These are phyloP conservation scores for Ashbya aceris DNA, from an alignment of 1,139 yeast genomes.

Conservation along the genomic window DNA sequence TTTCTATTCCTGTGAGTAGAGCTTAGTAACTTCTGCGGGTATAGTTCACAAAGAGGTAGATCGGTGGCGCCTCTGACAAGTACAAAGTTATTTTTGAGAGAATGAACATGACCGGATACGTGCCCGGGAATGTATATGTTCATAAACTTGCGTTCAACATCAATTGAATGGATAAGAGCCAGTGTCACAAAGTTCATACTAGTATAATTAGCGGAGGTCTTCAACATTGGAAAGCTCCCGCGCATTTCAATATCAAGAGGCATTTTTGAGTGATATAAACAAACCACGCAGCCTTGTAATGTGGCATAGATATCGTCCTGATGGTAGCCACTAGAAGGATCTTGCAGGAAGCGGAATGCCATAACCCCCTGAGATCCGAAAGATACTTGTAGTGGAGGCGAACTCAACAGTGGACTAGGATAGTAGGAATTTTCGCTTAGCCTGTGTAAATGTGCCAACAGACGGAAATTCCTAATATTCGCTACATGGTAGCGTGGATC, in stretches of 20 bases:
- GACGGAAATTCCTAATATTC: slow-evolving; percentile 44
- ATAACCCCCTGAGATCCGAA: slow-evolving; percentile 31
- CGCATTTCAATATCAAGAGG: slow-evolving; percentile 11
- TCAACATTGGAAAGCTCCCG: slow-evolving; percentile 15
- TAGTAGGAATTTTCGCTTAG: slow-evolving; percentile 27
- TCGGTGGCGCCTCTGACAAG: slow-evolving; percentile 62
- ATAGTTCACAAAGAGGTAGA: slow-evolving; percentile 40
- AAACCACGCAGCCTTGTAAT: slow-evolving; percentile 49
- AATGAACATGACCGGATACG: background rate
- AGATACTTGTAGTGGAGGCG: slow-evolving; percentile 43
- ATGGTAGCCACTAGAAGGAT: slow-evolving; percentile 32
- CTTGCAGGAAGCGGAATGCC: slow-evolving; percentile 29
- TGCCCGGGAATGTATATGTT: slow-evolving; percentile 50
- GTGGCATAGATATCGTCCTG: slow-evolving; percentile 36
- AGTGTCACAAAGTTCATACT: slow-evolving; percentile 34
- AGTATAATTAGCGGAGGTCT: background rate
- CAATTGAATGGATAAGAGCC: slow-evolving; percentile 56
- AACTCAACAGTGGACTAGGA: slow-evolving; percentile 41
- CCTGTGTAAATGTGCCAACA: slow-evolving; percentile 45
- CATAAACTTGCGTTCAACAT: slow-evolving; percentile 33
- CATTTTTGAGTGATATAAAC: slow-evolving; percentile 32
- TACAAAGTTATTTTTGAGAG: slow-evolving; percentile 33
- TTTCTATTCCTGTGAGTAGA: slow-evolving; percentile 13
- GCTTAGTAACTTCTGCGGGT: slow-evolving; percentile 23
- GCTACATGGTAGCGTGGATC: slow-evolving; percentile 30